These are phyloP conservation scores for Cicer cuneatum DNA, from an alignment of 306 rosid species.

Conservation along the genomic window DNA sequence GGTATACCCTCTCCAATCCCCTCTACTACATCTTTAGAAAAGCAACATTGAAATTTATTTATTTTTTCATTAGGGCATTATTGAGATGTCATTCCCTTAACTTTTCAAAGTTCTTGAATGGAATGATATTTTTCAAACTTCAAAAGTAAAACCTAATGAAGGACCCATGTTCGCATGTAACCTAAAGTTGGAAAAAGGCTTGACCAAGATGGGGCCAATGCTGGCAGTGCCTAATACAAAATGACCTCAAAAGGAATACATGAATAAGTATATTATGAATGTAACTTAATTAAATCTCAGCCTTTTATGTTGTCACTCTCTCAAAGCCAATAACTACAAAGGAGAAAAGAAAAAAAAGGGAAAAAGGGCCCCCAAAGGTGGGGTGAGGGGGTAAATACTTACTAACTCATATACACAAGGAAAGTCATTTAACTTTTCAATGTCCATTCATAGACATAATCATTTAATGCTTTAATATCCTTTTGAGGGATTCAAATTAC, in stretches of 20 bases:
- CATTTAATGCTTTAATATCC: conserved; percentile 60
- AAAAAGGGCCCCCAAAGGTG: background rate
- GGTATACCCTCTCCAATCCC: background rate
- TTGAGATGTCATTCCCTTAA: conserved; percentile 53
- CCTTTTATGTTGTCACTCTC: conserved; percentile 44
- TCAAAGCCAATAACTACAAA: conserved; percentile 39
- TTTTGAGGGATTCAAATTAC: background rate
- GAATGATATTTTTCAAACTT: conserved; percentile 49
- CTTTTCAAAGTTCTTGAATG: conserved; percentile 51
- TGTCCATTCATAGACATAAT: conserved; percentile 69
- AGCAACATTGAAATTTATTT: conserved; percentile 1
- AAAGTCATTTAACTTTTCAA: conserved; percentile 75
- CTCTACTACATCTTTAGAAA: background rate
- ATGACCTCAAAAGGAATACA: conserved; percentile 41
- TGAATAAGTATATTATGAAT: conserved; percentile 39
- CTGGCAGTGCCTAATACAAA: conserved; percentile 49
- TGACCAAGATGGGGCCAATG: conserved; percentile 68
- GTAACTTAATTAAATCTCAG: conserved; percentile 41
- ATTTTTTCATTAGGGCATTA: conserved; percentile 47
- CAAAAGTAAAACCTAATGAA: conserved; percentile 53
- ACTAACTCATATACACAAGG: conserved; percentile 34
- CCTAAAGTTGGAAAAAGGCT: conserved; percentile 68
- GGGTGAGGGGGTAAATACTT: conserved; percentile 44
- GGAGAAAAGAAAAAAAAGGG: background rate
- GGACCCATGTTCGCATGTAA: conserved; percentile 72